These are phyloP conservation scores for Russula emetica DNA, from an alignment of 768 basidiomycete species.

Conservation along the genomic window DNA sequence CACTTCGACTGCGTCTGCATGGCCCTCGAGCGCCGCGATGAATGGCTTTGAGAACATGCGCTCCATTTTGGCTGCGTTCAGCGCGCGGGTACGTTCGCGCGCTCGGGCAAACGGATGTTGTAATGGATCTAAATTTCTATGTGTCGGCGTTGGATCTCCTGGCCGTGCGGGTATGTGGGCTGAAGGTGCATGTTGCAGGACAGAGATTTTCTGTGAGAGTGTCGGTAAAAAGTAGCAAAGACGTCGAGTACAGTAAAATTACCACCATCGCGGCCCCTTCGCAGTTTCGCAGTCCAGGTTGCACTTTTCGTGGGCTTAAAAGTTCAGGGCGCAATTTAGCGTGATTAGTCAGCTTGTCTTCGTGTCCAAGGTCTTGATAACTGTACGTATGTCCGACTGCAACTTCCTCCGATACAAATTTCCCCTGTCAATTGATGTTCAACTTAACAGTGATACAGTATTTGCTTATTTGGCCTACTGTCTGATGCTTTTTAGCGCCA, in stretches of 20 bases:
- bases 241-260: neutral
- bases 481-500: no score
- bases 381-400: no score
- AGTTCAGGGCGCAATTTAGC: neutral
- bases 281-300: neutral
- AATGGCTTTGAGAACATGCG: conserved; percentile 98
- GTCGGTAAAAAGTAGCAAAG: neutral
- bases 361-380: no score
- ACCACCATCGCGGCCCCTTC: conserved; percentile 24
- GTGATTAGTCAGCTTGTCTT: conserved; percentile 1
- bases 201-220: conserved; percentile 67
- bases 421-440: no score
- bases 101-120: conserved; percentile 93
- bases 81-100: conserved; percentile 86
- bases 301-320: no score
- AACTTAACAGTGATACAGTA: neutral
- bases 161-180: conserved; percentile 67
- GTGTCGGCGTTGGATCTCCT: conserved; percentile 83
- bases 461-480: neutral
- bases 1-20: conserved; percentile 41
- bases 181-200: conserved; percentile 78
- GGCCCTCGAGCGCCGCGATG: conserved; percentile 83
- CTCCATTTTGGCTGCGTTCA: conserved; percentile 96
- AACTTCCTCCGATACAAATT: no score
- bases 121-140: conserved; percentile 90